Evolutionary conservation across 805 yeast genomes (phyloP), one percentile per base, ranked within the genome.

Genomic region (Middelhovenomyces tepae): DNA sequence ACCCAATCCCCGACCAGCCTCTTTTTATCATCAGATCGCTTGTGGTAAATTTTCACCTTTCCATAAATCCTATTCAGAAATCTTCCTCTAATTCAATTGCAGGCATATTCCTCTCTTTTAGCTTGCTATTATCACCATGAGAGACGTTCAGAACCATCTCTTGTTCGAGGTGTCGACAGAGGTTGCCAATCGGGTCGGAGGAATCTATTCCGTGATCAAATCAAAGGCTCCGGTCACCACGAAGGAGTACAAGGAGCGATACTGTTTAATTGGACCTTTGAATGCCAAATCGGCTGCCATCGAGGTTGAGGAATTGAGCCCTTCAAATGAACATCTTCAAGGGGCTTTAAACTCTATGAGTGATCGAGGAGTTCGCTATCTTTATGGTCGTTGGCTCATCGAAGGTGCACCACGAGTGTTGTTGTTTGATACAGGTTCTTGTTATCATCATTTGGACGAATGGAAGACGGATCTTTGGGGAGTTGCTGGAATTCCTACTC

Each of bases 161-260:
- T 69, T 91, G 31, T 86, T 89, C 52, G 98, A 89, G 64, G 80
- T 84, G 28, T 94, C 97, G 41, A 89, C 98, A 2, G 98, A 89
- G 57, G 96, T 89, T 32, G 97, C 97, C 50, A 87, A 91, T 65
- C 70, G 93, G 50, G 97, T 89, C 15, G 98, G 98, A 32, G 98
- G 98, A 22, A 89, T 89, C 56, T 89, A 89, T 64, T 87, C 97
- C 5, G 98, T 89, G 33, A 70, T 89, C 52, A 91, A 91, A 57
- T 84, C 95, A 7, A 89, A 89, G 60, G 96, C 96, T 5, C 96
- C 96, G 6, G 86, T 87, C 39, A 89, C 98, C 6, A 89, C 82
- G 32, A 86, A 93, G 25, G 96, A 89, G 59, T 91, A 86, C 60
- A 73, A 82, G 43, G 84, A 80, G 47, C 69, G 95, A 35, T 89